Evolutionary conservation across 495 filamentous ascomycete genomes (phyloP).

Genomic region (Lichenothelia convexa): DNA sequence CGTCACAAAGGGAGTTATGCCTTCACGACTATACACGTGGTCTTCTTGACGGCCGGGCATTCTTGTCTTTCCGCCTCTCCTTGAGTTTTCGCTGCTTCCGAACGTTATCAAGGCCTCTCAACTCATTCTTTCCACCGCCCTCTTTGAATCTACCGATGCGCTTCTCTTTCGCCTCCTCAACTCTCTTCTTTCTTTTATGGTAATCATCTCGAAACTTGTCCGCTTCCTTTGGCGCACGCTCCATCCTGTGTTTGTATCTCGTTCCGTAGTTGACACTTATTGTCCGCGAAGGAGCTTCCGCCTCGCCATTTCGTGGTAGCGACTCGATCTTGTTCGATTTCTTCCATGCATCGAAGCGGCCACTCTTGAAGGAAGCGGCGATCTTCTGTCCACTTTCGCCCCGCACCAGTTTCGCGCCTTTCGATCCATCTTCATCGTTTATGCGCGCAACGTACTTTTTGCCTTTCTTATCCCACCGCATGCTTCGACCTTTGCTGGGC

Average conservation of each 20-base stretch:
- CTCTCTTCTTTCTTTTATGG: constrained; percentile 75
- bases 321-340: constrained; percentile 61
- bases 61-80: constrained; percentile 70
- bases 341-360: constrained; percentile 83
- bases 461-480: constrained; percentile 93
- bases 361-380: constrained; percentile 76
- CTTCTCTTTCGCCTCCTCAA: constrained; percentile 71
- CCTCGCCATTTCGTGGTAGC: constrained; percentile 65
- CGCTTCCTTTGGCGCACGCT: constrained; percentile 77
- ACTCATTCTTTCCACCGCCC: constrained; percentile 51
- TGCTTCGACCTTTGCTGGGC: constrained; percentile 42
- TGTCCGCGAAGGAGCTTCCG: constrained; percentile 36
- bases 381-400: constrained; percentile 94
- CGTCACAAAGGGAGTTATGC: too few species aligned
- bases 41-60: constrained; percentile 65
- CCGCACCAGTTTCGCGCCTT: constrained; percentile 63
- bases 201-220: constrained; percentile 84
- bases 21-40: constrained; percentile 5
- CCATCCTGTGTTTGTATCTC: constrained; percentile 60
- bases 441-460: constrained; percentile 81
- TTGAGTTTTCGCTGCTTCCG: constrained; percentile 57
- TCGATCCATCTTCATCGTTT: constrained; percentile 89
- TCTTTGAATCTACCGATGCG: constrained; percentile 52
- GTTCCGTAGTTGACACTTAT: constrained; percentile 10
- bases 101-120: constrained; percentile 69